These are phyloP conservation scores for Cladosporium sp. DNA, from an alignment of 2,329 filamentous ascomycete genomes.

Conservation along the genomic window DNA sequence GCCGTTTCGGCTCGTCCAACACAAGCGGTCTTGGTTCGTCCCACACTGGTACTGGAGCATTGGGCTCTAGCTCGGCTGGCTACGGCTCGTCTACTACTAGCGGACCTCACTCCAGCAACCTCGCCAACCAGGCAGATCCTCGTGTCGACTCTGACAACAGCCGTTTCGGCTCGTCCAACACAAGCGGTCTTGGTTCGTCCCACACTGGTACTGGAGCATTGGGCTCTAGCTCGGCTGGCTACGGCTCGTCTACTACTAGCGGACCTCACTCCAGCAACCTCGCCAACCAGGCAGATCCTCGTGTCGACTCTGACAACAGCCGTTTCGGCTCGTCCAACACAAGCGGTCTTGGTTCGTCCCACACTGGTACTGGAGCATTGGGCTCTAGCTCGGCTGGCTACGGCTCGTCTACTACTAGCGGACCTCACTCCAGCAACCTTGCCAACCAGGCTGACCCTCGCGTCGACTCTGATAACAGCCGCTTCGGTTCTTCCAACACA, in stretches of 20 bases:
- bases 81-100: not conserved
- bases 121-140: not conserved
- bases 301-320: not conserved
- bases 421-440: not conserved
- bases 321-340: not conserved
- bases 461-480: not conserved
- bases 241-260: not conserved
- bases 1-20: not conserved
- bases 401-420: not conserved
- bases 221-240: no score
- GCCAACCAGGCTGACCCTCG: no score
- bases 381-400: no score
- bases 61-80: not conserved
- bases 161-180: not conserved
- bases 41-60: not conserved
- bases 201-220: not conserved
- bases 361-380: not conserved
- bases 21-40: not conserved
- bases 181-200: not conserved
- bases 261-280: not conserved
- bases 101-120: not conserved
- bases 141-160: not conserved
- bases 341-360: not conserved
- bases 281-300: no score
- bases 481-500: not conserved